Conservation (phyloP, 805 yeast genomes). For the Metschnikowia colocasiae region DNA sequence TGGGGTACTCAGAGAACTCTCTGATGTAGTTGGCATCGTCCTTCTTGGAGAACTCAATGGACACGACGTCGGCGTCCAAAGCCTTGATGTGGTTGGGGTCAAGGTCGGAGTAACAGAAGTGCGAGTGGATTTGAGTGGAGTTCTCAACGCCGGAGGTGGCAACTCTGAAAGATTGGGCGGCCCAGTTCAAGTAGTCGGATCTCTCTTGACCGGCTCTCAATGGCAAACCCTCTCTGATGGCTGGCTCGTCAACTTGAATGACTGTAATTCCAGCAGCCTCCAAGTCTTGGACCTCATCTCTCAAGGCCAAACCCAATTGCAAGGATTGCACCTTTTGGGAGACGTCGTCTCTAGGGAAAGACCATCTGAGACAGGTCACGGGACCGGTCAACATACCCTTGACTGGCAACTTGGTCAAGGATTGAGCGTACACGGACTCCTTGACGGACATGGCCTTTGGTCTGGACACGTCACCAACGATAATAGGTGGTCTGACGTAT, state of each 20-base stretch:
- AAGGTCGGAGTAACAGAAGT: slow-evolving; percentile 99
- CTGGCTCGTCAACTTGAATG: slow-evolving; percentile 99
- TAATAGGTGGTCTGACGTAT: slow-evolving; percentile 99
- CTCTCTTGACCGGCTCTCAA: slow-evolving; percentile 97
- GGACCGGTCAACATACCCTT: slow-evolving; percentile 99
- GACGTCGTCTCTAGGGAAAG: slow-evolving; percentile 99
- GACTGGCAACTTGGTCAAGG: slow-evolving; percentile 91
- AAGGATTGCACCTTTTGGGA: slow-evolving; percentile 89
- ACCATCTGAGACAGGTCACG: slow-evolving; percentile 99
- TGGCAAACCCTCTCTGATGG: slow-evolving; percentile 99
- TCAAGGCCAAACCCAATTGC: slow-evolving; percentile 95
- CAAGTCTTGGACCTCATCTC: slow-evolving; percentile 97
- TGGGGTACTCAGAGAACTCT: slow-evolving; percentile 97
- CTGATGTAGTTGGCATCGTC: slow-evolving; percentile 97
- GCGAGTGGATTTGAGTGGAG: slow-evolving; percentile 97
- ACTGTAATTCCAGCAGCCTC: slow-evolving; percentile 98
- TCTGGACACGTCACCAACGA: slow-evolving; percentile 98
- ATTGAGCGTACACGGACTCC: slow-evolving; percentile 99
- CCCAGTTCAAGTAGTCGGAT: slow-evolving; percentile 95
- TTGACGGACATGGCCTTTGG: slow-evolving; percentile 98
- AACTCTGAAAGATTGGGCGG: slow-evolving; percentile 99
- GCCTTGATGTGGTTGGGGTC: slow-evolving; percentile 99
- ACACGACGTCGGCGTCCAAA: slow-evolving; percentile 98
- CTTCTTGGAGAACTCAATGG: slow-evolving; percentile 99
- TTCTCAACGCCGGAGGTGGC: slow-evolving; percentile 97